A percentile compares a stretch with the other conserved stretches of the same genome.
phyloP scores from a whole-genome alignment of 305 asterid species.

The Coffea humblotiana region DNA sequence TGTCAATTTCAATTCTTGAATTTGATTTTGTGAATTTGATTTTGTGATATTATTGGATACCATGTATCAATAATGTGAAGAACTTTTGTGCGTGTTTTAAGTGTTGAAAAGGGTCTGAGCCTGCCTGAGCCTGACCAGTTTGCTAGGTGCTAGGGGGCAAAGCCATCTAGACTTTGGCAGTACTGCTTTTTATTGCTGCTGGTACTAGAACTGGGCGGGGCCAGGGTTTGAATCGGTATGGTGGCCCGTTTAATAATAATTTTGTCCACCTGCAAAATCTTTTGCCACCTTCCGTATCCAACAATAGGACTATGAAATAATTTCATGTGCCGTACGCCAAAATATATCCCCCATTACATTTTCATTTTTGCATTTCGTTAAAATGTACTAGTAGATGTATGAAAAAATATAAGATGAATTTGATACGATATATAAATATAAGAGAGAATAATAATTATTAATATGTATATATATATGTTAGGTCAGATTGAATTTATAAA shows the following conservation, averaged over 20 bases:
- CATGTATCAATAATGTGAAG: neutral
- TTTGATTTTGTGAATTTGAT: too few species aligned
- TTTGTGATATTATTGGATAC: too few species aligned
- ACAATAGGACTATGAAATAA: neutral
- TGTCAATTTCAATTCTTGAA: too few species aligned
- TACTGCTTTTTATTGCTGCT: neutral
- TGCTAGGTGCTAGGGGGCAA: neutral
- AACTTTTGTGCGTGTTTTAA: neutral
- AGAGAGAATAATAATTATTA: too few species aligned
- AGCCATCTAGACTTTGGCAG: neutral
- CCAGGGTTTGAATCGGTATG: neutral
- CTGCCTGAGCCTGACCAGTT: neutral
- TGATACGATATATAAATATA: too few species aligned
- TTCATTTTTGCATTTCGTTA: too few species aligned
- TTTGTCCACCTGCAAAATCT: too few species aligned
- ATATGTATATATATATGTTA: too few species aligned
- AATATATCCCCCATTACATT: neutral
- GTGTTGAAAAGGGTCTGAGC: neutral
- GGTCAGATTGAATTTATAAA: too few species aligned
- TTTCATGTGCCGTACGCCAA: neutral
- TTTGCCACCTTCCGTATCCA: neutral
- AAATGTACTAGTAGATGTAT: too few species aligned
- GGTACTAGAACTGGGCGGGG: neutral
- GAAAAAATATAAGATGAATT: too few species aligned
- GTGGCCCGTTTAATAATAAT: neutral